Percentiles rank a stretch among this genome's conserved stretches.
These are phyloP conservation scores for Aspergillus homomorphus DNA, from an alignment of 495 filamentous ascomycete species.

Conservation along the genomic window DNA sequence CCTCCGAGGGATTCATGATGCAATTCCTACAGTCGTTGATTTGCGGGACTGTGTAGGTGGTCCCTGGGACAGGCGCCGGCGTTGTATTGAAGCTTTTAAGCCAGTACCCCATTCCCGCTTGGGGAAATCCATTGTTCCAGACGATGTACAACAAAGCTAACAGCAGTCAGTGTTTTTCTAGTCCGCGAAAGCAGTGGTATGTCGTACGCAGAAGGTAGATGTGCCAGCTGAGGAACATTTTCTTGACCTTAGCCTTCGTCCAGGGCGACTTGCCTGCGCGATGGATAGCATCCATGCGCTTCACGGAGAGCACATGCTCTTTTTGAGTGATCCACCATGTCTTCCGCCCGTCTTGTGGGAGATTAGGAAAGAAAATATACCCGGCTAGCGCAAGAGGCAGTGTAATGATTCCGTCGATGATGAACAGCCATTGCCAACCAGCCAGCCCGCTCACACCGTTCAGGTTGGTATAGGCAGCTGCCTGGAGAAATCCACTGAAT, in stretches of 20 bases:
- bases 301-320: constrained; percentile 22
- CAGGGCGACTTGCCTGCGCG: constrained; percentile 24
- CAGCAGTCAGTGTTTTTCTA: neutral
- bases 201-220: constrained; percentile 29
- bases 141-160: constrained; percentile 23
- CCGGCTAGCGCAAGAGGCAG: constrained; percentile 45
- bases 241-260: constrained; percentile 23
- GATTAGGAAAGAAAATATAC: constrained; percentile 51
- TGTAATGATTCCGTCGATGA: constrained; percentile 42
- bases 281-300: constrained; percentile 25
- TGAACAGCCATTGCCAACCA: constrained; percentile 39
- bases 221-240: constrained; percentile 28
- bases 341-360: constrained; percentile 24
- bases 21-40: constrained; percentile 23
- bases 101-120: constrained; percentile 27
- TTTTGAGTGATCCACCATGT: constrained; percentile 29
- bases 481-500: constrained; percentile 54
- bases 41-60: constrained; percentile 17
- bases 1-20: neutral
- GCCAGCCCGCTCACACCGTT: constrained; percentile 40
- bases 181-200: neutral
- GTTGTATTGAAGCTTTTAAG: constrained; percentile 27
- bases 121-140: constrained; percentile 25
- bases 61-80: constrained; percentile 27
- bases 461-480: constrained; percentile 46